Conservation (phyloP, 345 rosid species). For the Arabidopsis thaliana region TAIR10.1 NC_003076.8:5771001-5771500, state of each 20-base stretch:
- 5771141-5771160: slow-evolving; percentile 67
- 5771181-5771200: background rate
- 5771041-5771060: slow-evolving; percentile 96
- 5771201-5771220: slow-evolving; percentile 11
- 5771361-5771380: background rate
- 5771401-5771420: background rate
- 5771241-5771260: background rate
- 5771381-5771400: background rate
- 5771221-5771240: slow-evolving; percentile 14
- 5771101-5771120: slow-evolving; percentile 99
- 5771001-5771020: slow-evolving; percentile 88
- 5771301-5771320: slow-evolving; percentile 3
- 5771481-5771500: background rate
- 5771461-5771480: background rate
- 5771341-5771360: background rate
- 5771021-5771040: slow-evolving; percentile 92
- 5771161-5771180: slow-evolving; percentile 26
- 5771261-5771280: background rate
- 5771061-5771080: slow-evolving; percentile 88
- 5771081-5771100: slow-evolving; percentile 93
- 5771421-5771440: background rate
- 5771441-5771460: slow-evolving; percentile 10
- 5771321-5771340: background rate
- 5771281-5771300: background rate
- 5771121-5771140: slow-evolving; percentile 94